Conservation (phyloP, 257 asterid species). For the Scutellaria barbata region DNA sequence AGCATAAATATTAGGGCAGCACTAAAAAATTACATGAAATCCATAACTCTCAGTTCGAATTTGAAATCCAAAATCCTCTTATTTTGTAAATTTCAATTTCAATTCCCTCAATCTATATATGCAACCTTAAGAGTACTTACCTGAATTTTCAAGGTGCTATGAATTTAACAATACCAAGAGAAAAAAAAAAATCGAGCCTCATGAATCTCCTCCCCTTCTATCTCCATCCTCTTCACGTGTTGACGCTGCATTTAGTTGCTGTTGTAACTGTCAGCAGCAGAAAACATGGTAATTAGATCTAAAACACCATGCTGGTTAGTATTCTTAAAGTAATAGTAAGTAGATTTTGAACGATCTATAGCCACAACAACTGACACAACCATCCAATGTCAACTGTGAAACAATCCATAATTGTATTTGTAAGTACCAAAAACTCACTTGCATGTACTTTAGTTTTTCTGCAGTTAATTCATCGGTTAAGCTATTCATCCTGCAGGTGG, state of each 20-base stretch:
- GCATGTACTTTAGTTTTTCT: conserved; percentile 73
- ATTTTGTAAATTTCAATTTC: too few species aligned
- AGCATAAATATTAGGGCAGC: background rate
- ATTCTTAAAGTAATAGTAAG: conserved; percentile 9
- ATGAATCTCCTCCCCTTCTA: conserved; percentile 63
- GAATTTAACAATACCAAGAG: conserved; percentile 38
- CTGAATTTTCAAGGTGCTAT: conserved; percentile 55
- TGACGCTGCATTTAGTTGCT: conserved; percentile 57
- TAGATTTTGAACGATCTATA: background rate
- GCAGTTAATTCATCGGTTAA: conserved; percentile 85
- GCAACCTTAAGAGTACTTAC: conserved; percentile 30
- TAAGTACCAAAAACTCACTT: conserved; percentile 53
- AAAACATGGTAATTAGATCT: conserved; percentile 16
- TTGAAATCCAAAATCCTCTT: too few species aligned
- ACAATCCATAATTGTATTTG: background rate
- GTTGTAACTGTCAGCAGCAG: conserved; percentile 73
- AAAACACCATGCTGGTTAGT: background rate
- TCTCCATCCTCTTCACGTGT: conserved; percentile 67
- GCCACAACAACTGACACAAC: background rate
- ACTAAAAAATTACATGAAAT: background rate
- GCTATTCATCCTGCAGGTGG: conserved; percentile 71
- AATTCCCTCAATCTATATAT: background rate
- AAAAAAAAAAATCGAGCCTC: conserved; percentile 40
- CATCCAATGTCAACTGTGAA: background rate
- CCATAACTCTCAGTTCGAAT: too few species aligned